These are phyloP conservation scores for Chlorella variabilis DNA, from an alignment of 163 green algal genomes.

Conservation along the genomic window DNA sequence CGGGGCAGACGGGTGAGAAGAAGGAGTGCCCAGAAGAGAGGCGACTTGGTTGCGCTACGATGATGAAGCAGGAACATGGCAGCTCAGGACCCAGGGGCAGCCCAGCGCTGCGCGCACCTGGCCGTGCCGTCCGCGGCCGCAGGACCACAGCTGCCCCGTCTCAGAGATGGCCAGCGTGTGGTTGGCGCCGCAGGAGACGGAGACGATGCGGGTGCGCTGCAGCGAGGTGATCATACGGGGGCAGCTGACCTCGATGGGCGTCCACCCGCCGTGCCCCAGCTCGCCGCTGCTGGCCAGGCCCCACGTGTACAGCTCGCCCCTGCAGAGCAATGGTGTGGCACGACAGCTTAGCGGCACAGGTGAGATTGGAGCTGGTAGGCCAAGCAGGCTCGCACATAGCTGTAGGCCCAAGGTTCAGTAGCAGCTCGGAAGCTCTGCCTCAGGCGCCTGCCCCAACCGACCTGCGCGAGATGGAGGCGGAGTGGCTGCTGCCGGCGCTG, in stretches of 20 bases:
- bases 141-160: constrained; percentile 76
- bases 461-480: constrained; percentile 66
- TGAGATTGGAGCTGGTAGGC: not conserved
- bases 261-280: constrained; percentile 76
- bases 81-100: too few species aligned
- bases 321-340: too few species aligned
- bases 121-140: constrained; percentile 68
- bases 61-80: too few species aligned
- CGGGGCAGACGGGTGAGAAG: too few species aligned
- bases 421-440: too few species aligned
- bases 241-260: constrained; percentile 67
- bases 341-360: too few species aligned
- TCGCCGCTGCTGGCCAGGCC: constrained; percentile 84
- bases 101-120: constrained; percentile 54
- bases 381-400: not conserved
- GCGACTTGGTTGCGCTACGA: too few species aligned
- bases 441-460: too few species aligned
- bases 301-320: constrained; percentile 86
- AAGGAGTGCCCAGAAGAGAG: too few species aligned
- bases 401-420: too few species aligned
- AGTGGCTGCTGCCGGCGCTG: constrained; percentile 69
- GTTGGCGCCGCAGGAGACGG: constrained; percentile 66
- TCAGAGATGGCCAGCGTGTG: constrained; percentile 83
- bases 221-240: constrained; percentile 64
- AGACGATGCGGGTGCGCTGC: constrained; percentile 52